These are phyloP conservation scores for Jaltomata sinuosa DNA, from an alignment of 257 asterid genomes.

Conservation along the genomic window DNA sequence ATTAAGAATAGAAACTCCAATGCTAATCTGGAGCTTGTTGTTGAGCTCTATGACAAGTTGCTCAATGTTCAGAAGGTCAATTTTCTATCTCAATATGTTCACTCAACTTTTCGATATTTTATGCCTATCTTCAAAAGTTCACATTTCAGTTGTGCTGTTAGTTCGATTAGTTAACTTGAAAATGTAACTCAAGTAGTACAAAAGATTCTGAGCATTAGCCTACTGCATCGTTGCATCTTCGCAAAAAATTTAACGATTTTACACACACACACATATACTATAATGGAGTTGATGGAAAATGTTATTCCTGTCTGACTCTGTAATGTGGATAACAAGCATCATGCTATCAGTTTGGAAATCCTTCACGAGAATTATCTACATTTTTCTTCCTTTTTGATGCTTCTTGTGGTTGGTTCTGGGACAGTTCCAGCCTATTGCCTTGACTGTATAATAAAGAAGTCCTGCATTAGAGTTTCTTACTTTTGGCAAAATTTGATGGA, in stretches of 20 bases:
- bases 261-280: background rate
- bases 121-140: background rate
- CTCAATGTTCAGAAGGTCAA: conserved; percentile 76
- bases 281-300: background rate
- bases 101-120: background rate
- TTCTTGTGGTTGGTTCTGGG: background rate
- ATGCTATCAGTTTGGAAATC: background rate
- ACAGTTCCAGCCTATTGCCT: background rate
- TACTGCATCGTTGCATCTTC: no score
- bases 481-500: background rate
- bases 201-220: background rate
- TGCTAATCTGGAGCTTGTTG: conserved; percentile 66
- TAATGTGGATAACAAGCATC: background rate
- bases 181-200: background rate
- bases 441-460: background rate
- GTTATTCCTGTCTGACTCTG: background rate
- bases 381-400: no score
- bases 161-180: background rate
- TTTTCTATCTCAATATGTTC: conserved; percentile 6
- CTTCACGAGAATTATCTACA: no score
- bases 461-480: background rate
- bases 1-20: conserved; percentile 57
- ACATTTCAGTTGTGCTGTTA: background rate
- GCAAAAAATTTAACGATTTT: no score
- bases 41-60: conserved; percentile 58